Percentiles rank a stretch among this genome's conserved stretches.
Evolutionary conservation across 331 rosid genomes (phyloP).

Genomic region (Cydonia oblonga): DNA sequence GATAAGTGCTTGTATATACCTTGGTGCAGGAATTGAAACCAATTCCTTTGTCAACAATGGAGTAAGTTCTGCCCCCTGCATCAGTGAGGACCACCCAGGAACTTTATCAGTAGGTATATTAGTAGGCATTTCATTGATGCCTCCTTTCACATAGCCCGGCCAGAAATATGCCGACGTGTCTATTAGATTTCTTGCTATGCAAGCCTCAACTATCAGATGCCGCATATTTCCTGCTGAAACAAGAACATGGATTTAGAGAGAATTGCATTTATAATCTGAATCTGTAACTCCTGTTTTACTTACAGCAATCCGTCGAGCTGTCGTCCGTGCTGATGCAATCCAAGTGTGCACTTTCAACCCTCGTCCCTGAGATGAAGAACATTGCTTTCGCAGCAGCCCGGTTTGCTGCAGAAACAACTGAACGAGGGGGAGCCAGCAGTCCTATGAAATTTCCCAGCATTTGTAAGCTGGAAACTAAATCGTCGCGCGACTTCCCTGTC

Average conservation of each 20-base stretch:
- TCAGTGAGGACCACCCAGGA: slow-evolving; percentile 7
- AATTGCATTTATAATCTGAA: neutral
- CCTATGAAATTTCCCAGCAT: slow-evolving; percentile 12
- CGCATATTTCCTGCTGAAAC: slow-evolving; percentile 18
- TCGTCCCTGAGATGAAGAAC: slow-evolving; percentile 7
- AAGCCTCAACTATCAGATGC: slow-evolving; percentile 17
- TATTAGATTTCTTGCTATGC: slow-evolving; percentile 16
- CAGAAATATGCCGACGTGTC: slow-evolving; percentile 19
- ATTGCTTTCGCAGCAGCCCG: slow-evolving; percentile 17
- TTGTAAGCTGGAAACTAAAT: slow-evolving; percentile 8
- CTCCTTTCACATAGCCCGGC: slow-evolving; percentile 14
- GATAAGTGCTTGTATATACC: slow-evolving; percentile 2
- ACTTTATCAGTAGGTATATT: neutral
- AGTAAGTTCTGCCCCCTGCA: slow-evolving; percentile 1
- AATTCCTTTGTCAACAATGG: slow-evolving; percentile 1
- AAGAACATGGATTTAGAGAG: neutral
- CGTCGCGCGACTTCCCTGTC: neutral
- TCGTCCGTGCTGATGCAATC: neutral
- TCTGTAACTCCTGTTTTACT: neutral
- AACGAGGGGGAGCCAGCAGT: slow-evolving; percentile 11
- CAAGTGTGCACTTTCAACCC: slow-evolving; percentile 1
- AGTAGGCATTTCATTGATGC: neutral
- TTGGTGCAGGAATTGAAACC: slow-evolving; percentile 12
- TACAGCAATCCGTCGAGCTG: neutral
- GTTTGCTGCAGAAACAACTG: slow-evolving; percentile 2